A percentile compares a stretch with the other conserved stretches of the same genome.
Evolutionary conservation across 176 grass and related monocot species (phyloP).

Genomic region (Zea luxurians): DNA sequence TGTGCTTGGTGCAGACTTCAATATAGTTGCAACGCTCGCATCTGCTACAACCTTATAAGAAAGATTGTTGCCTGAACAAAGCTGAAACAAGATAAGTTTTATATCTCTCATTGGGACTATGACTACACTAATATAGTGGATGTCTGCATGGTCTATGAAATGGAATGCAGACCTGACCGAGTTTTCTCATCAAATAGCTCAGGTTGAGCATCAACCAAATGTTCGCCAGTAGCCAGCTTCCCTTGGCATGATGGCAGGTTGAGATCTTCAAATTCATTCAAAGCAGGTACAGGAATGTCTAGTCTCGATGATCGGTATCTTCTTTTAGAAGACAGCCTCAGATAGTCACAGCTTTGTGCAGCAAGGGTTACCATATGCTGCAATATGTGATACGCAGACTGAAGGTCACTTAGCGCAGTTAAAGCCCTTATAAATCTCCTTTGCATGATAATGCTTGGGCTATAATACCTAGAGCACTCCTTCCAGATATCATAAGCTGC

Average conservation of each 20-base stretch:
- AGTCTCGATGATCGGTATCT: conserved; percentile 58
- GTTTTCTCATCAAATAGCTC: conserved; percentile 32
- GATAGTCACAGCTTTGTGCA: conserved; percentile 36
- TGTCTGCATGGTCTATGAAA: neutral
- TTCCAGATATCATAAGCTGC: conserved; percentile 85
- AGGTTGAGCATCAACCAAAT: conserved; percentile 28
- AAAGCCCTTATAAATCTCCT: conserved; percentile 78
- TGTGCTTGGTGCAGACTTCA: conserved; percentile 36
- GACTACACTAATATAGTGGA: neutral
- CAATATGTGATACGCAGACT: conserved; percentile 67
- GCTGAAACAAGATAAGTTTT: conserved; percentile 46
- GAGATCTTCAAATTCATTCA: conserved; percentile 41
- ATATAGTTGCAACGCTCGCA: conserved; percentile 36
- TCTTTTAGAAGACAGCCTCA: conserved; percentile 55
- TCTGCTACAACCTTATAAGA: conserved; percentile 31
- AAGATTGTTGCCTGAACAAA: conserved; percentile 44
- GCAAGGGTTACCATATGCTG: conserved; percentile 62
- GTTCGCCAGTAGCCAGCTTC: conserved; percentile 30
- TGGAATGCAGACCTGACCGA: conserved; percentile 32
- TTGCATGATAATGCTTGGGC: conserved; percentile 65
- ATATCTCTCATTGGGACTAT: conserved; percentile 28
- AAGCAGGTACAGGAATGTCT: conserved; percentile 82
- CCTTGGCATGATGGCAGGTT: conserved; percentile 36
- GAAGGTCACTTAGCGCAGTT: conserved; percentile 63
- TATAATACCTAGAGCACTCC: conserved; percentile 82